Evolutionary conservation across 441 rosid genomes (phyloP).

Genomic region (Kokia cookei): DNA sequence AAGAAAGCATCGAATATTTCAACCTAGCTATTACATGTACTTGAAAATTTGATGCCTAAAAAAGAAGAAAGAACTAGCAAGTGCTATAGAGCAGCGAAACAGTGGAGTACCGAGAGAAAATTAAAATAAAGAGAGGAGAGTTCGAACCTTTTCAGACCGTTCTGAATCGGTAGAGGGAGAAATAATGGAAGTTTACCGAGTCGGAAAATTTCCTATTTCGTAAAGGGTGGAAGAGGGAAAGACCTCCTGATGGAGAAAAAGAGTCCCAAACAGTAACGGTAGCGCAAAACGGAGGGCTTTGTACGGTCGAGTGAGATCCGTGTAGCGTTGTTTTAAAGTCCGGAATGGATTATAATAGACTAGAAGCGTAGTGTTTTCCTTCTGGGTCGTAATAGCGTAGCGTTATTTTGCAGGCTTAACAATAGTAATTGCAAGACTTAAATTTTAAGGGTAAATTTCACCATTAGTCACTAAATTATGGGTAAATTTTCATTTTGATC

Average conservation of each 20-base stretch:
- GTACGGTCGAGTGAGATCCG: not conserved
- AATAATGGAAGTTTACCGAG: not conserved
- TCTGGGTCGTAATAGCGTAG: not conserved
- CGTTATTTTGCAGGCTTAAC: not conserved
- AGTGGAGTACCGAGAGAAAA: not conserved
- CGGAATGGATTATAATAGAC: not conserved
- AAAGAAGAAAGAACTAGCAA: not conserved
- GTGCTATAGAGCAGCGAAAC: not conserved
- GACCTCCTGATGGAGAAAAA: not conserved
- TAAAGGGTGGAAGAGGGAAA: too few relatives aligned
- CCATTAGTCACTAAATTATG: not conserved
- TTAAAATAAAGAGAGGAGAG: not conserved
- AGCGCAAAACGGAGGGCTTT: not conserved
- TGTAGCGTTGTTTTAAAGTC: slow-evolving; percentile 21
- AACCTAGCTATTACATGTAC: slow-evolving; percentile 4
- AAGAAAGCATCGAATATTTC: not conserved
- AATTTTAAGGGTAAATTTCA: not conserved
- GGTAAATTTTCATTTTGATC: not conserved
- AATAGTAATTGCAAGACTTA: too few relatives aligned
- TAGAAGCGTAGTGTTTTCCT: not conserved
- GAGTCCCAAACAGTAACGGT: not conserved
- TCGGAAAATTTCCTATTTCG: not conserved
- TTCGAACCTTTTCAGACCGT: not conserved
- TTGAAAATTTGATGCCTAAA: not conserved
- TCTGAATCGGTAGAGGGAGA: not conserved